These are phyloP conservation scores for Chlamydomonas sp. DNA, from an alignment of 139 green algal genomes.

Conservation along the genomic window DNA sequence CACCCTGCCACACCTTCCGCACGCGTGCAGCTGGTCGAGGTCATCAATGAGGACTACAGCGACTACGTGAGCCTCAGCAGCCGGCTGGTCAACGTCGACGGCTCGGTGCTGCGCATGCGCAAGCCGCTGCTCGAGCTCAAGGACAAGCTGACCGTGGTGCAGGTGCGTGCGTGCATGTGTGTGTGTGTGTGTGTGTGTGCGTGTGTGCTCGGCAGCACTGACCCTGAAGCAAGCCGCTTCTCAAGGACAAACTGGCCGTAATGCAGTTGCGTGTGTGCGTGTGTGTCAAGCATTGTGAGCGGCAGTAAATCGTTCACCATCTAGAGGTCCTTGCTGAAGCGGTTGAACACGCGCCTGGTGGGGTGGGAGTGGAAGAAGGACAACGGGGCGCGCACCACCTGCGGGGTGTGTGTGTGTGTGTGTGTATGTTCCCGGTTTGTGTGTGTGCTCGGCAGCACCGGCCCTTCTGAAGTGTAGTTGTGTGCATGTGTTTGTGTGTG, in stretches of 20 bases:
- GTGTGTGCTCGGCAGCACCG: too few relatives aligned
- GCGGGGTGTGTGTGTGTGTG: too few relatives aligned
- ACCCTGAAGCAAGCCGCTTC: constrained; percentile 1
- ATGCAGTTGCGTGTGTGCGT: too few relatives aligned
- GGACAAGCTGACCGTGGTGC: too few relatives aligned
- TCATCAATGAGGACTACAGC: constrained; percentile 92
- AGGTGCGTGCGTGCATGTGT: background rate
- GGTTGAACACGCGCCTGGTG: too few relatives aligned
- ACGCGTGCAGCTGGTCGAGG: constrained; percentile 60
- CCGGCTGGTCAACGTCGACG: constrained; percentile 79
- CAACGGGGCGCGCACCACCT: too few relatives aligned
- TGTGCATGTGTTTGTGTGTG: too few relatives aligned
- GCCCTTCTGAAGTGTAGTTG: too few relatives aligned
- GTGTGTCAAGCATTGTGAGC: too few relatives aligned
- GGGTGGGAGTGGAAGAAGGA: too few relatives aligned
- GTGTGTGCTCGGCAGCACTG: background rate
- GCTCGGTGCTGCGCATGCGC: constrained; percentile 73
- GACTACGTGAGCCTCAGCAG: constrained; percentile 87
- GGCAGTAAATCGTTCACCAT: too few relatives aligned
- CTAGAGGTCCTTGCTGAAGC: too few relatives aligned
- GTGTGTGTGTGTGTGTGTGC: background rate
- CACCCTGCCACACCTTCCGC: background rate
- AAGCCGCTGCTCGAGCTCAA: constrained; percentile 66
- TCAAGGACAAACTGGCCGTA: constrained; percentile 25
- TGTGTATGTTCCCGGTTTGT: constrained; percentile 5